Percentiles rank a stretch among this genome's conserved stretches.
Evolutionary conservation across 345 rosid genomes (phyloP).

Genomic region (Salix udensis): DNA sequence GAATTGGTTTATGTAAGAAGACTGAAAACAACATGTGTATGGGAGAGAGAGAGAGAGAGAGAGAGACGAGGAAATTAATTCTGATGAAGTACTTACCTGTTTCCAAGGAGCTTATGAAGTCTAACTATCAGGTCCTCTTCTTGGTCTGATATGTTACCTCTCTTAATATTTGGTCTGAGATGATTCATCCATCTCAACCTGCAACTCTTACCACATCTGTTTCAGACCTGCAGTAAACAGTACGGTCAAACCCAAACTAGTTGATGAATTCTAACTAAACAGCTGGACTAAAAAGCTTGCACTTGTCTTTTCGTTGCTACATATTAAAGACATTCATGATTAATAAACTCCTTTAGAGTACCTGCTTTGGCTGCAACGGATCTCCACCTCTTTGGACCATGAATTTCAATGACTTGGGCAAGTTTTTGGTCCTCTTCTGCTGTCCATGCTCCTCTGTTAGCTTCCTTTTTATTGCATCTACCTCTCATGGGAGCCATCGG

Average conservation of each 20-base stretch:
- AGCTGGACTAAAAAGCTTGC: not conserved
- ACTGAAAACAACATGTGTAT: not conserved
- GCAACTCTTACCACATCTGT: conserved; percentile 57
- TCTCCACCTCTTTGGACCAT: conserved; percentile 53
- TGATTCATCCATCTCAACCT: conserved; percentile 60
- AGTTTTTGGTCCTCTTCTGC: conserved; percentile 46
- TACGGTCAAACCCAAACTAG: not conserved
- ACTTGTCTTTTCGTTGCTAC: not conserved
- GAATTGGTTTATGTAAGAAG: not conserved
- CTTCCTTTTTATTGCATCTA: conserved; percentile 30
- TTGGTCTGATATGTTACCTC: conserved; percentile 53
- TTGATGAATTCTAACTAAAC: not conserved
- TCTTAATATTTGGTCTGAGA: conserved; percentile 55
- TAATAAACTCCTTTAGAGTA: not conserved
- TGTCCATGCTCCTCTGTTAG: conserved; percentile 48
- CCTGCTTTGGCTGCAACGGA: conserved; percentile 50
- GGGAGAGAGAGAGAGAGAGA: not conserved
- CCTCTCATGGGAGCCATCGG: conserved; percentile 23
- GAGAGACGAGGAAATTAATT: not conserved
- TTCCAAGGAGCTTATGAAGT: conserved; percentile 56
- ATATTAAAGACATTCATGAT: not conserved
- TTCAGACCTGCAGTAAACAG: conserved; percentile 28
- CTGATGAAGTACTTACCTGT: conserved; percentile 30
- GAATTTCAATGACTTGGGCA: conserved; percentile 35
- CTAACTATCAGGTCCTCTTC: conserved; percentile 55